A percentile compares a stretch with the other conserved stretches of the same genome.
These are phyloP conservation scores for Psilocybe sp. DNA, from an alignment of 768 basidiomycete genomes.

Conservation along the genomic window DNA sequence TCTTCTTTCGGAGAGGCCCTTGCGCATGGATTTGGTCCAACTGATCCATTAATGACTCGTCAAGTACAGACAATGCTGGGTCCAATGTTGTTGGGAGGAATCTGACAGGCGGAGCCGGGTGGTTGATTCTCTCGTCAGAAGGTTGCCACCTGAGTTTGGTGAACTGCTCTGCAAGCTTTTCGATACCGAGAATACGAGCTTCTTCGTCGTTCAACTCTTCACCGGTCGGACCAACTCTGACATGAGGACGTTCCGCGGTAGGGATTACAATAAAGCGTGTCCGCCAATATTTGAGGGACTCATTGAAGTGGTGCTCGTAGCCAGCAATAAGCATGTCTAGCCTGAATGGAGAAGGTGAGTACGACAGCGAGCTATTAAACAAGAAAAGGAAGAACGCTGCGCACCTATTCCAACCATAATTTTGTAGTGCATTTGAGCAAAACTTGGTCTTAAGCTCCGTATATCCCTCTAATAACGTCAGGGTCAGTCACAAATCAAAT, in stretches of 20 bases:
- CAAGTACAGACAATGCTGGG: slow-evolving; percentile 75
- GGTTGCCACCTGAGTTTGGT: slow-evolving; percentile 79
- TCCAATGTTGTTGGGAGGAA: slow-evolving; percentile 84
- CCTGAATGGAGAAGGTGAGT: slow-evolving; percentile 31
- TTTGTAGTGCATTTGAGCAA: slow-evolving; percentile 73
- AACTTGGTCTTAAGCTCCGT: slow-evolving; percentile 77
- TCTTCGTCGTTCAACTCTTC: slow-evolving; percentile 86
- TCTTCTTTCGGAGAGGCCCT: slow-evolving; percentile 75
- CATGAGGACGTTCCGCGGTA: slow-evolving; percentile 63
- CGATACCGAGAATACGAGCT: slow-evolving; percentile 83
- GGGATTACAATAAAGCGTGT: slow-evolving; percentile 94
- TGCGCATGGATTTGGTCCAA: slow-evolving; percentile 77
- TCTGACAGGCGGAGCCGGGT: slow-evolving; percentile 57
- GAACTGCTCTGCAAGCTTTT: slow-evolving; percentile 87
- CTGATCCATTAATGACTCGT: slow-evolving; percentile 75
- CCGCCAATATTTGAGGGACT: slow-evolving; percentile 88
- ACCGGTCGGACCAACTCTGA: slow-evolving; percentile 55
- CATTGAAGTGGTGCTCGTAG: slow-evolving; percentile 76
- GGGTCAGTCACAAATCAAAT: neutral
- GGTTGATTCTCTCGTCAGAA: slow-evolving; percentile 49
- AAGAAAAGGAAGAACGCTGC: slow-evolving; percentile 9
- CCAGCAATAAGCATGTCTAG: slow-evolving; percentile 84
- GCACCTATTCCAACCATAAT: slow-evolving; percentile 85
- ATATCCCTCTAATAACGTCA: slow-evolving; percentile 54
- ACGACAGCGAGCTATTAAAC: neutral